Evolutionary conservation across 2,329 filamentous ascomycete species (phyloP).

Genomic region (Fusarium illudens): DNA sequence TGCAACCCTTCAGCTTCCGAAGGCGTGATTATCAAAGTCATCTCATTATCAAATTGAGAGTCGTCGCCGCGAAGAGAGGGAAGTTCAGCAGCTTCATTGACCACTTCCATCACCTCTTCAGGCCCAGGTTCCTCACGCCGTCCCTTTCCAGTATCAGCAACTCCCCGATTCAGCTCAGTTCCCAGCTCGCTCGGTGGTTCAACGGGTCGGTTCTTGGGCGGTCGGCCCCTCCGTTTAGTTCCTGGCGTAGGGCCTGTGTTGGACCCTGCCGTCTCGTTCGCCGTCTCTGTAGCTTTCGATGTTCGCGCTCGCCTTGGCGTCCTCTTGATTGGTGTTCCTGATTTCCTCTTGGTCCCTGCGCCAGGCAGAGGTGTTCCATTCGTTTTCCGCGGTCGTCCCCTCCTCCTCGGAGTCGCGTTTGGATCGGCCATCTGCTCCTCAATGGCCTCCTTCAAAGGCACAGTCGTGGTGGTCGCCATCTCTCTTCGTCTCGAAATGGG

Average conservation of each 20-base stretch:
- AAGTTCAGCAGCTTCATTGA: constrained; percentile 27
- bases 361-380: constrained; percentile 62
- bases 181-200: constrained; percentile 43
- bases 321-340: constrained; percentile 55
- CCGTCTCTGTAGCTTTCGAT: constrained; percentile 41
- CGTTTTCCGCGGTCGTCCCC: constrained; percentile 58
- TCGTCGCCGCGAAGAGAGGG: constrained; percentile 37
- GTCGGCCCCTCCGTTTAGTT: constrained; percentile 43
- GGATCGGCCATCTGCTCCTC: constrained; percentile 47
- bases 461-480: constrained; percentile 57
- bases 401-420: constrained; percentile 50
- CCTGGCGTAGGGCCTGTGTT: constrained; percentile 46
- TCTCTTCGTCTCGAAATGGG: constrained; percentile 48
- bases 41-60: constrained; percentile 42
- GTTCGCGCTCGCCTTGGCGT: constrained; percentile 48
- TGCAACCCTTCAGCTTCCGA: constrained; percentile 30
- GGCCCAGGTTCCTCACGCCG: constrained; percentile 38
- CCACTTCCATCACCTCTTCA: constrained; percentile 41
- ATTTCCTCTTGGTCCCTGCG: constrained; percentile 54
- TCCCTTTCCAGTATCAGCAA: constrained; percentile 20
- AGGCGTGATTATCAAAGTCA: constrained; percentile 38
- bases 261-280: constrained; percentile 34
- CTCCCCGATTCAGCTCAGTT: constrained; percentile 22
- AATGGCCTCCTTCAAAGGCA: constrained; percentile 58
- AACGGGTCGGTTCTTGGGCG: constrained; percentile 39